Conservation (phyloP, 2,329 filamentous ascomycete species). For the Sordariomycetes sp. region DNA sequence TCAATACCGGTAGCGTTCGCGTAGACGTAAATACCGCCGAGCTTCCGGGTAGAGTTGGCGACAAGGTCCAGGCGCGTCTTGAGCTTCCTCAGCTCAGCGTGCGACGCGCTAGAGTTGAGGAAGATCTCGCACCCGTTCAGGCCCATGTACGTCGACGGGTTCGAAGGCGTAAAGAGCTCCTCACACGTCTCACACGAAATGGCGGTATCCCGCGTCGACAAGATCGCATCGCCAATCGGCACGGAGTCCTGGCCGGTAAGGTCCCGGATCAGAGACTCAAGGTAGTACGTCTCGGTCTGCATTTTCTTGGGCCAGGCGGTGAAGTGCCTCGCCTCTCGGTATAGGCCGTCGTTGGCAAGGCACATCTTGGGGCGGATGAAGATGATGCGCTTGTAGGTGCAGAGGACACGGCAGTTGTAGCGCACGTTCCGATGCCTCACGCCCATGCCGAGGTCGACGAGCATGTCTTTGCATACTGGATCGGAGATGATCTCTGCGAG, state of each 20-base stretch:
- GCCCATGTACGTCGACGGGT: conserved; percentile 42
- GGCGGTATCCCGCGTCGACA: conserved; percentile 23
- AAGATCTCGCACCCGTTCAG: conserved; percentile 40
- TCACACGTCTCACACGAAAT: conserved; percentile 26
- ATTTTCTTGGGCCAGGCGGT: conserved; percentile 22
- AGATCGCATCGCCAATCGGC: conserved; percentile 24
- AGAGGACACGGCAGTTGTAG: conserved; percentile 23
- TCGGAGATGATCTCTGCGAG: conserved; percentile 18
- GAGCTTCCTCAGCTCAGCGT: conserved; percentile 50
- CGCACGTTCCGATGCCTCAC: conserved; percentile 17
- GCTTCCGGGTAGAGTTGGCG: conserved; percentile 48
- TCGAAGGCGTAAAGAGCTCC: conserved; percentile 17
- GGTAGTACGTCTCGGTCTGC: conserved; percentile 21
- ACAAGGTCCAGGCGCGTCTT: conserved; percentile 52
- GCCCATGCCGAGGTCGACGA: conserved; percentile 19
- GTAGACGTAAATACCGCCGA: conserved; percentile 41
- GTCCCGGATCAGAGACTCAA: conserved; percentile 16
- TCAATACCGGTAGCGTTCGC: conserved; percentile 16
- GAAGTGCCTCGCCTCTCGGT: conserved; percentile 25
- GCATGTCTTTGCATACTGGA: conserved; percentile 13
- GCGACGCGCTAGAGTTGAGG: conserved; percentile 17
- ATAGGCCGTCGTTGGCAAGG: conserved; percentile 22
- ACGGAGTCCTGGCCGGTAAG: conserved; percentile 19
- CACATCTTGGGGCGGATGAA: conserved; percentile 13
- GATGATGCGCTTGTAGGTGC: conserved; percentile 14